Evolutionary conservation across 1,139 yeast genomes (phyloP).

Genomic region (Blastobotrys illinoisensis): DNA sequence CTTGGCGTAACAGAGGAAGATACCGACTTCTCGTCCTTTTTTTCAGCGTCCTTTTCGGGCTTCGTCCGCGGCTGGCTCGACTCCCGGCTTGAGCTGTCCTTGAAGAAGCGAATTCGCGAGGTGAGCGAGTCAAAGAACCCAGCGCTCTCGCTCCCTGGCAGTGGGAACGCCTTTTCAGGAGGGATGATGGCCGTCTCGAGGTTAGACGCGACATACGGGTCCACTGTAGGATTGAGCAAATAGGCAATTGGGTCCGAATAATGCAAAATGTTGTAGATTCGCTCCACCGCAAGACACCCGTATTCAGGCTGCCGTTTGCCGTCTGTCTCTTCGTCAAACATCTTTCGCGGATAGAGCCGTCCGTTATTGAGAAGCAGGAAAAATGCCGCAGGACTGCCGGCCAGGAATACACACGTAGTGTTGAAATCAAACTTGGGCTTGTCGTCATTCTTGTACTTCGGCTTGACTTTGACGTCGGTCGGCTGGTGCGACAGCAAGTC

Average conservation of each 20-base stretch:
- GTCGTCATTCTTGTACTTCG: slow-evolving; percentile 1
- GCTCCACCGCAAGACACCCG: slow-evolving; percentile 38
- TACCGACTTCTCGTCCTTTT: neutral
- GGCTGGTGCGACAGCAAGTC: slow-evolving; percentile 68
- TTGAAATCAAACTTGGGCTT: slow-evolving; percentile 48
- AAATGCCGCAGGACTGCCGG: slow-evolving; percentile 89
- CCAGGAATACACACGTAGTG: slow-evolving; percentile 68
- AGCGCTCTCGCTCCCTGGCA: slow-evolving; percentile 13
- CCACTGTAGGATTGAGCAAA: slow-evolving; percentile 37
- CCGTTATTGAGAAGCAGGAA: slow-evolving; percentile 39
- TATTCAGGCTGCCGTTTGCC: slow-evolving; percentile 21
- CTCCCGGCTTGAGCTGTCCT: neutral
- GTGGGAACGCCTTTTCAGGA: slow-evolving; percentile 22
- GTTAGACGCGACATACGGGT: slow-evolving; percentile 25
- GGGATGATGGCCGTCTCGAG: slow-evolving; percentile 29
- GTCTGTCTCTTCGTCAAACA: slow-evolving; percentile 13
- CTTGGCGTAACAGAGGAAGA: neutral
- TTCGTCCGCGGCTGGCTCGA: slow-evolving; percentile 1
- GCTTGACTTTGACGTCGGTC: slow-evolving; percentile 17
- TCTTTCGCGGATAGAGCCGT: slow-evolving; percentile 26
- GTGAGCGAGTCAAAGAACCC: slow-evolving; percentile 22
- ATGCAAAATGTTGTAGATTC: slow-evolving; percentile 37
- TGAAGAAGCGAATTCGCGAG: slow-evolving; percentile 18
- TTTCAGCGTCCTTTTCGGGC: neutral
- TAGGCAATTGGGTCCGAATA: slow-evolving; percentile 40